Conservation (phyloP, 306 rosid species). For the barrel medic (Medicago truncatula) region MtrunA17r5.0-ANR NC_053046.1:8846001-8846500, state of each 20-base stretch:
- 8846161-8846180: background rate
- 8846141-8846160: slow-evolving; percentile 3
- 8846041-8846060: slow-evolving; percentile 70
- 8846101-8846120: background rate
- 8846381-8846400: slow-evolving; percentile 87
- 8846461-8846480: slow-evolving; percentile 35
- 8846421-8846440: slow-evolving; percentile 64
- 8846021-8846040: slow-evolving; percentile 75
- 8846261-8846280: background rate
- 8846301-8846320: too few relatives aligned
- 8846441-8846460: slow-evolving; percentile 74
- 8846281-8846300: background rate
- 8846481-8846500: slow-evolving; percentile 38
- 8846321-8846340: slow-evolving; percentile 24
- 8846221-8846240: slow-evolving; percentile 83
- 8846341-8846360: slow-evolving; percentile 86
- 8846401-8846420: slow-evolving; percentile 91
- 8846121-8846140: slow-evolving; percentile 27
- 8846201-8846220: slow-evolving; percentile 80
- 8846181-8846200: slow-evolving; percentile 72
- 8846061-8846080: slow-evolving; percentile 58
- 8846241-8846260: slow-evolving; percentile 60
- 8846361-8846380: slow-evolving; percentile 84
- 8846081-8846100: slow-evolving; percentile 59
- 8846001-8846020: slow-evolving; percentile 86